Base-by-base conservation (phyloP, 805 yeast genomes). In the Metschnikowia noctiluminum region DNA sequence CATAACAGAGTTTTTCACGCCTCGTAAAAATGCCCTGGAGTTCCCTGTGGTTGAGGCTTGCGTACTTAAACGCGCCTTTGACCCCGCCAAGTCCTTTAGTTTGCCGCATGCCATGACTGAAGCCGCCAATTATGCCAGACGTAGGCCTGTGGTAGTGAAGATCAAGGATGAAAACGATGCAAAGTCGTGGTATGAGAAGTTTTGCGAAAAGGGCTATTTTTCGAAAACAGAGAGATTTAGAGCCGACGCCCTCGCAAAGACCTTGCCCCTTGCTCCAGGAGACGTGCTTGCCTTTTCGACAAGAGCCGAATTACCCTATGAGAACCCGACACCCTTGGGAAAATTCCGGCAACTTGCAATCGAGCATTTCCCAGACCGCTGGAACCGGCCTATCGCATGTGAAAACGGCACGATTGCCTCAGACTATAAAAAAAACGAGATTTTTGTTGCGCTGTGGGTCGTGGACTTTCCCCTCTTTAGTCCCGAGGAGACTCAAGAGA, bases 251-350 rank as follows among this genome's bases (percentile, higher is more conserved):
- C 21, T 21, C 21, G 21, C 21, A 21, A 21, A 21, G 4, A 4
- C 21, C 21, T 21, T 87, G 21, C 58, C 68, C 14, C 62, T 89
- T 16, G 53, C 73, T 38, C 66, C 77, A 1, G 96, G 96, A 38
- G 96, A 89, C 63, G 69, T 88, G 2, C 61, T 94, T 31, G 92
- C 91, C 2, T 77, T 87, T 12, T 76, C 89, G n/a, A 87, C 87
- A n/a, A 76, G 98, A 51, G 79, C 86, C 1, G 60, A 62, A 12
- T 49, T 80, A 21, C 70, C 92, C 0, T 92, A 89, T 62, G 99
- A 92, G 61, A 92, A 89, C 60, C 98, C 98, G 16, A 94, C 98
- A 0, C 98, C 99, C 0, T 68, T 94, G 45, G 99, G 99, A 0
- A 77, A 85, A 46, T 77, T 88, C 55, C 77, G 99, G 50, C 96